Evolutionary conservation across 1,139 yeast genomes (phyloP).

Genomic region (Suhomyces bolitotheri): DNA sequence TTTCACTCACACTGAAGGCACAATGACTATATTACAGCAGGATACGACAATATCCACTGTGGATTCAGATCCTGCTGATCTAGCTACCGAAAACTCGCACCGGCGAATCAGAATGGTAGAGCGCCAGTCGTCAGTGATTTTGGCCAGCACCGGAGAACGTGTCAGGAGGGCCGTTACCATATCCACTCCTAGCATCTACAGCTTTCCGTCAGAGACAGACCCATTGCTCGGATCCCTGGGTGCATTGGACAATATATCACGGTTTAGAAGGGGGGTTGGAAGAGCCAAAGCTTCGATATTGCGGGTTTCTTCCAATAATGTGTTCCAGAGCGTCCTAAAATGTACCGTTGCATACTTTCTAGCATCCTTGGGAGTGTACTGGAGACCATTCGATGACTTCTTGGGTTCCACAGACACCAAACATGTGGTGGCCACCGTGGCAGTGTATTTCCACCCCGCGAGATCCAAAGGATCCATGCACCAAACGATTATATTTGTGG

Average conservation of each 20-base stretch:
- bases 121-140: slow-evolving; percentile 39
- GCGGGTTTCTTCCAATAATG: slow-evolving; percentile 2
- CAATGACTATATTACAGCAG: no score
- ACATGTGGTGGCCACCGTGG: slow-evolving; percentile 79
- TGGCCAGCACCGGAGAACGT: slow-evolving; percentile 43
- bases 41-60: no score
- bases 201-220: slow-evolving; percentile 8
- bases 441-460: slow-evolving; percentile 83
- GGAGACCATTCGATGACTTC: slow-evolving; percentile 51
- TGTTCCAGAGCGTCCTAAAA: slow-evolving; percentile 45
- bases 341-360: slow-evolving; percentile 71
- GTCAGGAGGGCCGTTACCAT: slow-evolving; percentile 33
- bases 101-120: slow-evolving; percentile 9
- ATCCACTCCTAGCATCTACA: slow-evolving; percentile 24
- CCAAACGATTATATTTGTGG: slow-evolving; percentile 66
- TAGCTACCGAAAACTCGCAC: slow-evolving; percentile 1
- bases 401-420: slow-evolving; percentile 74
- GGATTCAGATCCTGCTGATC: slow-evolving; percentile 1
- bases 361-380: slow-evolving; percentile 77
- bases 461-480: slow-evolving; percentile 80
- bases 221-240: slow-evolving; percentile 5
- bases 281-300: background rate
- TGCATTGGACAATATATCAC: slow-evolving; percentile 2
- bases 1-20: no score
- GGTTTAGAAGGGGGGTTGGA: background rate